Evolutionary conservation across 2,329 filamentous ascomycete genomes (phyloP), one percentile per base, ranked within the genome.

Genomic region (Stachybotrys chlorohalonatus): DNA sequence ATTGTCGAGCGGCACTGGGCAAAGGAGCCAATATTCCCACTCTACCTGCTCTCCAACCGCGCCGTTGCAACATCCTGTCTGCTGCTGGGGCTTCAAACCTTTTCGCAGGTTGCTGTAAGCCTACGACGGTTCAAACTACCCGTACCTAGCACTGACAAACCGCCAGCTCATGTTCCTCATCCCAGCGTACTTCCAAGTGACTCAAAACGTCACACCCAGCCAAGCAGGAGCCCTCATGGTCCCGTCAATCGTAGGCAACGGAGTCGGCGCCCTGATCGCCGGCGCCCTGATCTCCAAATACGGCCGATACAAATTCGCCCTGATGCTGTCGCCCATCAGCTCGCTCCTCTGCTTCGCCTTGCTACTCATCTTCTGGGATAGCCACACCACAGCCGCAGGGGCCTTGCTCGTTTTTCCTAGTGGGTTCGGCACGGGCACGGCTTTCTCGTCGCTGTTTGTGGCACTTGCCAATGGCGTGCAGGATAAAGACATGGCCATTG

Each of bases 181-280:
- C 13, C 52, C 56, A 5, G 31, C 53, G 2, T 57, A 57, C 39
- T 55, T 57, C 7, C 55, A 57, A 31, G 53, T 57, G 1, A 57
- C 53, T 5, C 16, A 31, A 9, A 45, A 49, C 9, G 45, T 45
- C 3, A 55, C 55, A 13, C 47, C 55, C 1, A 17, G 36, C 8
- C 17, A 16, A 6, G 53, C 55, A 5, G 55, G 55, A 2, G 47
- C 48, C 31, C 50, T 52, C 11, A 31, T 55, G 36, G 42, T 57
- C 13, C 54, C 51, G 6, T 49, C 54, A 13, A 47, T 55, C 39
- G 16, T 53, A 31, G 51, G 54, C 2, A 55, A 55, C 7, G 53
- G 51, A 2, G 24, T 53, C 1, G 54, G 54, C 6, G 47, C 42
- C 2, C 15, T 55, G 13, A 31, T 53, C 16, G 49, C 54, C 1